Base-by-base conservation (phyloP, 129 eudicot genomes). In the Apium graveolens region DNA sequence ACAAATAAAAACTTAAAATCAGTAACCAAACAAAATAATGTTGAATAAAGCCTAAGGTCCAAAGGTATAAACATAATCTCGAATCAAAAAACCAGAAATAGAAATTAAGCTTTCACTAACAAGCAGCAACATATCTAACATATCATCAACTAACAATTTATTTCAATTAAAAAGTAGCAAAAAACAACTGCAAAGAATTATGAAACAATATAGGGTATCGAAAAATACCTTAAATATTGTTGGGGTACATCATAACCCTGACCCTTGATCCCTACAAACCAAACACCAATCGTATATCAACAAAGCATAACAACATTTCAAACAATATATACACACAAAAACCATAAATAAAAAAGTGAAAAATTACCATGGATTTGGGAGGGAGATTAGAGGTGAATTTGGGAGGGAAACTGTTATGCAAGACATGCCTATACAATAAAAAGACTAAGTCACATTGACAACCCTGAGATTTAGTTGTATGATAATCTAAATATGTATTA, bases 241-340 rank as follows among this genome's bases (percentile, higher is more conserved):
- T 91, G 13, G 96, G 96, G 83, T 86, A 91, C 96, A 91, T 91
- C 68, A 91, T 80, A 26, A 91, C 93, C 77, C 96, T 83, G 80
- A 91, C 91, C 88, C 87, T 85, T 26, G 87, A 81, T 35, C 96
- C 96, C 96, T 90, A 78, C 77, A 82, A 84, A 31, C 78, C 74
- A 60, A 32, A 13, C 37, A 75, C n/a, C n/a, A 79, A 55, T 70
- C n/a, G 42, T 20, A 60, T 0, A 60, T 60, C 68, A 60, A 18
- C n/a, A 69, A 38, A 5, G 24, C 70, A 72, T 3, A 51, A 29
- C 21, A 42, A 46, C 60, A 72, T 32, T 31, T 51, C 53, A 73
- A 7, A 9, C 1, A n/a, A n/a, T n/a, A 57, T 27, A 27, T 1
- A 0, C 0, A 27, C 1, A 63, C 0, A 63, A 0, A 63, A 38